Conservation (phyloP, 305 asterid genomes). For the Solanum hybrid region DNA sequence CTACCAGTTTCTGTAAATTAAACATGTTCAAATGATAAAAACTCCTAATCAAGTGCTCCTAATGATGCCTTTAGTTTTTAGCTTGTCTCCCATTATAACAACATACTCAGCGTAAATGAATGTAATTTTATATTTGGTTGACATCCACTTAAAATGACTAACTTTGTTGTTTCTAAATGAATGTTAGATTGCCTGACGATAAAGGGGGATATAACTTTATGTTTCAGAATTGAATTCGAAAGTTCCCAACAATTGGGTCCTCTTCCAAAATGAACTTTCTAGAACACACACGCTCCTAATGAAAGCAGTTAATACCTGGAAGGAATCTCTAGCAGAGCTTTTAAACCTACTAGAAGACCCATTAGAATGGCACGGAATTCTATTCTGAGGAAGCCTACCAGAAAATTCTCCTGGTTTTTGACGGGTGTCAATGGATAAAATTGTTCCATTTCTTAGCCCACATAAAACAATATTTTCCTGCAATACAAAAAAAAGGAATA, state of each 20-base stretch:
- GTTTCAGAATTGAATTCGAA: not conserved
- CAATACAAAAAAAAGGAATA: not conserved
- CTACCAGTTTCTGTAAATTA: not conserved
- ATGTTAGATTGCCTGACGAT: not conserved
- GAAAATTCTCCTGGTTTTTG: conserved; percentile 45
- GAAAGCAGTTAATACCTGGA: conserved; percentile 12
- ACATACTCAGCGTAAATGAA: not conserved
- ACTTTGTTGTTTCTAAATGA: not conserved
- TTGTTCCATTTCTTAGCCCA: conserved; percentile 84
- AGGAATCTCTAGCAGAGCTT: conserved; percentile 6
- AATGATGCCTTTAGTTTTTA: not conserved
- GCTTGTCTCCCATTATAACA: not conserved
- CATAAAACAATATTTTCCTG: conserved; percentile 64
- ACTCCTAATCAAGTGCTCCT: not conserved
- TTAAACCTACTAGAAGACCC: conserved; percentile 10
- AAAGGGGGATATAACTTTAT: not conserved
- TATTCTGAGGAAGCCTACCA: conserved; percentile 10
- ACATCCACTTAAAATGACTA: not conserved
- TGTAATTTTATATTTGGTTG: not conserved
- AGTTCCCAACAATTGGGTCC: not conserved
- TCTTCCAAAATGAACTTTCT: not conserved
- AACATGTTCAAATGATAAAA: not conserved
- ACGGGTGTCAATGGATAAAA: conserved; percentile 69
- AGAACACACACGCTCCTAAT: not conserved
- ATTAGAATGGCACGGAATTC: not conserved